Evolutionary conservation across 192 early-diverging fungal genomes (phyloP).

Genomic region (Coemansia sp.): DNA sequence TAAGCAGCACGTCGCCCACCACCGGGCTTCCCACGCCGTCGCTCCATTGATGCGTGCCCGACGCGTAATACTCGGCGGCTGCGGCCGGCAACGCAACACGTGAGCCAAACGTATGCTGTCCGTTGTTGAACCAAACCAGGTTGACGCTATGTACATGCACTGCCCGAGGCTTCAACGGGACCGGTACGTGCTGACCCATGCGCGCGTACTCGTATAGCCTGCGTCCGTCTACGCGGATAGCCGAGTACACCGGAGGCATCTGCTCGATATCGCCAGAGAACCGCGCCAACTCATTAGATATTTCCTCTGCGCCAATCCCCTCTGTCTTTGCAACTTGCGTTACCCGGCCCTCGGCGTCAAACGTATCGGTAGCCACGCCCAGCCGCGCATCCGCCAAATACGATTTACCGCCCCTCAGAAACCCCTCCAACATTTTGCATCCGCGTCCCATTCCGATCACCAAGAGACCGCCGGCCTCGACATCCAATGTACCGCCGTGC

Average conservation of each 20-base stretch:
- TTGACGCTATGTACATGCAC: constrained; percentile 25
- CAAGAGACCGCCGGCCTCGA: constrained; percentile 46
- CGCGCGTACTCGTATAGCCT: constrained; percentile 73
- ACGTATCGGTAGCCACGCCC: constrained; percentile 61
- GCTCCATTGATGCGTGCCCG: constrained; percentile 21
- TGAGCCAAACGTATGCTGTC: background rate
- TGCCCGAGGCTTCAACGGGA: constrained; percentile 12
- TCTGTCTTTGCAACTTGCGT: constrained; percentile 28
- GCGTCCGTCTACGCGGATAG: constrained; percentile 66
- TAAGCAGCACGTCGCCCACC: constrained; percentile 18
- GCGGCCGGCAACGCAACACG: constrained; percentile 17
- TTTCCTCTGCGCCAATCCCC: constrained; percentile 38
- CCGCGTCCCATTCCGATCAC: constrained; percentile 58
- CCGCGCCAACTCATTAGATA: constrained; percentile 43
- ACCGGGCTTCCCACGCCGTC: background rate
- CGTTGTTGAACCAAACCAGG: constrained; percentile 19
- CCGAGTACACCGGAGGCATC: constrained; percentile 71
- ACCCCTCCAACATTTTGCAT: constrained; percentile 55
- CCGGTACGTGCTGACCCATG: constrained; percentile 27
- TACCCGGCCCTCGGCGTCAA: constrained; percentile 58
- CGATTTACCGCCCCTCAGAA: constrained; percentile 54
- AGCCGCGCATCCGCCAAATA: constrained; percentile 59
- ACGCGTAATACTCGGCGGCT: constrained; percentile 19
- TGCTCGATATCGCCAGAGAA: constrained; percentile 66
- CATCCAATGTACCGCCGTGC: constrained; percentile 49